Base-by-base conservation (phyloP, 2,329 filamentous ascomycete genomes). In the Aspergillus nomiae region DNA sequence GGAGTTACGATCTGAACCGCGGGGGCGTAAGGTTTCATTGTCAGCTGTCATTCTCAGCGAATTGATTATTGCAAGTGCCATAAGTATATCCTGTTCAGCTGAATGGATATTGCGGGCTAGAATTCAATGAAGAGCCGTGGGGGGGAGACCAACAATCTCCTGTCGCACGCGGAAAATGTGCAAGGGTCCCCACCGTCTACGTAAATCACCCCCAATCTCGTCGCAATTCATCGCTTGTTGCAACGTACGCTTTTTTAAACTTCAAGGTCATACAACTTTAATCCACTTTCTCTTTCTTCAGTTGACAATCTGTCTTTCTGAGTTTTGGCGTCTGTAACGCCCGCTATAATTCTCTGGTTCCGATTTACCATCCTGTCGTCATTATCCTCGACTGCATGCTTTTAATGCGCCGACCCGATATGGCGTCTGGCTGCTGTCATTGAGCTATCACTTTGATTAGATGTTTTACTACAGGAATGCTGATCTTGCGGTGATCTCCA, bases 391-490 rank as follows among this genome's bases (percentile, higher is more conserved):
- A 56, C 61, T 41, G 10, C 46, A 34, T 54, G 34, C 55, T 43
- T 26, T 62, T 48, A 55, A 61, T 45, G 38, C 34, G 32, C 21
- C 48, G 7, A 19, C 28, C n/a, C 59, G 30, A 53, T 51, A 66
- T 67, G 64, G 56, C 50, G 53, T 58, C 46, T 61, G 26, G 26
- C 50, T 55, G 34, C 24, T 26, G 36, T 62, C 50, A 63, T 63
- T 65, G 62, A 65, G 54, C 43, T 24, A 9, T 21, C 24, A 21
- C 53, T 61, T 21, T 28, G 50, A 21, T 43, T 28, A 32, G n/a
- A 60, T 30, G 45, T 63, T 38, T 24, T 34, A 50, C 56, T 38
- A 60, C 62, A 59, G 64, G 65, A 66, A 65, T 67, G 66, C 59
- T 56, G 45, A 64, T 57, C 59, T 34, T n/a, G 43, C 41, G 58